Percentiles rank a stretch among this genome's conserved stretches.
Evolutionary conservation across 306 rosid species (phyloP).

Genomic region (Myrica gale): DNA sequence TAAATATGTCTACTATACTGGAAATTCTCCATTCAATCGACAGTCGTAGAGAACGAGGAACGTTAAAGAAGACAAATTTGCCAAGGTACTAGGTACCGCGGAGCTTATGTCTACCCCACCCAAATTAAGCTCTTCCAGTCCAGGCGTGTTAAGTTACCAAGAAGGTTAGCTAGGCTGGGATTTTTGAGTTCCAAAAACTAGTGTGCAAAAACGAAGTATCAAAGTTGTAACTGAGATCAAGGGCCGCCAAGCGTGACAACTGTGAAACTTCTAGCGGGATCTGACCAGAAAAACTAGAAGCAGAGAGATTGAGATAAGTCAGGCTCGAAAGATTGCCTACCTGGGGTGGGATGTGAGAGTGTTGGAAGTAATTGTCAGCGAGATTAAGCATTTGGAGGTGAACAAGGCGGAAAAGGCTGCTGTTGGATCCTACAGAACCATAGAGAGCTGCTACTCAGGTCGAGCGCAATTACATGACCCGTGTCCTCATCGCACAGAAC

Average conservation of each 20-base stretch:
- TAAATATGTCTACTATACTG: not conserved
- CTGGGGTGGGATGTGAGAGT: not conserved
- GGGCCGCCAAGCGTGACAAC: not conserved
- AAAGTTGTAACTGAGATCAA: not conserved
- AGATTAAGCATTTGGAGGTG: not conserved
- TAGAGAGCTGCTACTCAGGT: not conserved
- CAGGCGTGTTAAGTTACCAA: not conserved
- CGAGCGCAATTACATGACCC: not conserved
- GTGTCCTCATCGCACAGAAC: not conserved
- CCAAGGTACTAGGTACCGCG: not conserved
- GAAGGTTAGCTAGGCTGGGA: not conserved
- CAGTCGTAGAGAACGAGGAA: not conserved
- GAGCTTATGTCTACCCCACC: not conserved
- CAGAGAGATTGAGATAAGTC: not conserved
- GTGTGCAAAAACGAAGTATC: not conserved
- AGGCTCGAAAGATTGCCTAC: not conserved
- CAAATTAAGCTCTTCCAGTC: not conserved
- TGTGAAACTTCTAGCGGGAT: not conserved
- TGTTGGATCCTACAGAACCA: not conserved
- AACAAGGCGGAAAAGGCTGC: not conserved
- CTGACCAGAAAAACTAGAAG: not conserved
- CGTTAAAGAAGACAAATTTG: not conserved
- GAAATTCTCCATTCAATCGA: not conserved
- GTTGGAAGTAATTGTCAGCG: not conserved
- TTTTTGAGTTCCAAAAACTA: not conserved